phyloP scores from a whole-genome alignment of 2,329 filamentous ascomycete species.

The Alternaria arbusti region DNA sequence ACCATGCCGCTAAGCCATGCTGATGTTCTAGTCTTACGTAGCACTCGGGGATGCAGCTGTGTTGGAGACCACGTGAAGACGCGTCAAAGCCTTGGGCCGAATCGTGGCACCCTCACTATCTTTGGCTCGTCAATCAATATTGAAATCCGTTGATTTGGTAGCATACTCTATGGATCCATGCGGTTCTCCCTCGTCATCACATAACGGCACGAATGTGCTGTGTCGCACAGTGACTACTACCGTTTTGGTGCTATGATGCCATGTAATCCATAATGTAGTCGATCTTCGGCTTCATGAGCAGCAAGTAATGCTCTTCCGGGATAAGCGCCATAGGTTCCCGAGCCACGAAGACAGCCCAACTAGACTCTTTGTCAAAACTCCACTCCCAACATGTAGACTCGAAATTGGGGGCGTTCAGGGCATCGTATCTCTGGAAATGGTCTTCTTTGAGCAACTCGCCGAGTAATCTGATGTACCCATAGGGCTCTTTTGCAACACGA shows the following conservation, averaged over 20 bases:
- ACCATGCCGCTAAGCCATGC: neutral
- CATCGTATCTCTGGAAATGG: slow-evolving; percentile 50
- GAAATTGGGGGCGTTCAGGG: slow-evolving; percentile 27
- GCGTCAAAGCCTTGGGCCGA: neutral
- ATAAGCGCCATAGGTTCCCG: slow-evolving; percentile 34
- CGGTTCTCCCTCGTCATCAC: neutral
- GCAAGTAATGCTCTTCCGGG: slow-evolving; percentile 48
- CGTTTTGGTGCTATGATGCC: neutral
- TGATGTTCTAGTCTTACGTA: neutral
- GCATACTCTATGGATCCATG: neutral
- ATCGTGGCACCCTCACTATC: neutral
- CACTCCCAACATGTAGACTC: slow-evolving; percentile 52
- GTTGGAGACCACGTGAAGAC: neutral
- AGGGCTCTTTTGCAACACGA: slow-evolving; percentile 1
- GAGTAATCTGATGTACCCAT: slow-evolving; percentile 43
- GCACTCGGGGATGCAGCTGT: neutral
- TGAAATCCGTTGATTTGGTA: neutral
- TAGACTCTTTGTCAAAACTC: slow-evolving; percentile 36
- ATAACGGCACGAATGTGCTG: neutral
- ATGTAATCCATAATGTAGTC: slow-evolving; percentile 36
- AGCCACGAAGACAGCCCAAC: slow-evolving; percentile 39
- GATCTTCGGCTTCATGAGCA: slow-evolving; percentile 45
- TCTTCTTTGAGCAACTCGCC: slow-evolving; percentile 51
- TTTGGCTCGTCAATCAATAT: neutral
- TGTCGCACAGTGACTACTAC: neutral